A percentile compares a stretch with the other conserved stretches of the same genome.
Evolutionary conservation across 2,329 filamentous ascomycete species (phyloP).

Genomic region (Phialophora tarda): DNA sequence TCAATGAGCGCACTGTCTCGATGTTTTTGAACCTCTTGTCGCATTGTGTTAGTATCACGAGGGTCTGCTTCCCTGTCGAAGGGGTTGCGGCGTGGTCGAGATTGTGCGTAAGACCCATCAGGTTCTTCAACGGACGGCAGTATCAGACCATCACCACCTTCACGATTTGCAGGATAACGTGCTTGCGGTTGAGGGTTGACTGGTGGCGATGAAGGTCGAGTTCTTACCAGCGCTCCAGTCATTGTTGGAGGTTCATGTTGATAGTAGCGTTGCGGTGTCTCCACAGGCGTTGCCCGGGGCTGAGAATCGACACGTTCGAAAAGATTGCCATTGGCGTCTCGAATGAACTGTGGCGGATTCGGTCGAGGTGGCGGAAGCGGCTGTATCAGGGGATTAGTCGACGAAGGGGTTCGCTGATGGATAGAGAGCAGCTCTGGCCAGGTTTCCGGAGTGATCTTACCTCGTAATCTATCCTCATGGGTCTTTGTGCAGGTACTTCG

Average conservation of each 20-base stretch:
- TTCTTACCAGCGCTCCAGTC: conserved; percentile 18
- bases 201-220: conserved; percentile 34
- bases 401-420: background rate
- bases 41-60: conserved; percentile 27
- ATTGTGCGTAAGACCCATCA: conserved; percentile 34
- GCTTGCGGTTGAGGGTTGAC: conserved; percentile 14
- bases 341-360: conserved; percentile 32
- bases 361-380: conserved; percentile 24
- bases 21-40: conserved; percentile 15
- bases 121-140: conserved; percentile 37
- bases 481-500: conserved; percentile 18
- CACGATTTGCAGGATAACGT: conserved; percentile 23
- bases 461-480: conserved; percentile 27
- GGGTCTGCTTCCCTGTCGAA: conserved; percentile 24
- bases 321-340: conserved; percentile 32
- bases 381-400: conserved; percentile 16
- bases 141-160: conserved; percentile 33
- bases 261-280: conserved; percentile 22
- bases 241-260: conserved; percentile 15
- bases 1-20: conserved; percentile 25
- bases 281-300: conserved; percentile 11
- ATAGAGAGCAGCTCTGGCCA: background rate
- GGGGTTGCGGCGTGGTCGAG: conserved; percentile 26
- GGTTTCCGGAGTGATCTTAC: conserved; percentile 23
- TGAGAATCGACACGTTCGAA: conserved; percentile 33